phyloP scores from a whole-genome alignment of 352 stramenopile species.

The Globisporangium parvum region DNA sequence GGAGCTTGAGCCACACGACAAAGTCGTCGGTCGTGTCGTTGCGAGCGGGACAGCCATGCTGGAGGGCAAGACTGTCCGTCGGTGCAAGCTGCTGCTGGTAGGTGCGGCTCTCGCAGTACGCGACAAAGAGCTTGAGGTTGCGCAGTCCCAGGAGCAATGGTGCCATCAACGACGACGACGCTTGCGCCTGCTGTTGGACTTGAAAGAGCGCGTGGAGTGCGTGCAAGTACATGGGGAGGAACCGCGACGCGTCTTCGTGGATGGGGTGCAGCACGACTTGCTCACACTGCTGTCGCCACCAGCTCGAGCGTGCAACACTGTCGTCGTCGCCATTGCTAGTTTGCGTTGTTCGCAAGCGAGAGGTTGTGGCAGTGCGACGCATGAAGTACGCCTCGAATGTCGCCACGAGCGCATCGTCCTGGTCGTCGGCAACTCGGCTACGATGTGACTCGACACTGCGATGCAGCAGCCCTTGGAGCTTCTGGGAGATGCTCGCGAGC shows the following conservation, averaged over 20 bases:
- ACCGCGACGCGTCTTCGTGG: slow-evolving; percentile 25
- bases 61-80: not conserved
- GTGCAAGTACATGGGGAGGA: slow-evolving; percentile 42
- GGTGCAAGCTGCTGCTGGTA: not conserved
- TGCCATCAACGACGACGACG: slow-evolving; percentile 12
- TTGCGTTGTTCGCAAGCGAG: not conserved
- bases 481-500: slow-evolving; percentile 14
- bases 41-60: not conserved
- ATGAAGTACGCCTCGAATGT: slow-evolving; percentile 32
- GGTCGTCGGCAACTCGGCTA: slow-evolving; percentile 7
- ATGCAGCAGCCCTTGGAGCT: slow-evolving; percentile 16
- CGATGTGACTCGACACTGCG: not conserved
- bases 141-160: slow-evolving; percentile 30
- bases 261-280: slow-evolving; percentile 24
- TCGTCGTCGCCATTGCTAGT: slow-evolving; percentile 14
- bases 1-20: slow-evolving; percentile 29
- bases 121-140: slow-evolving; percentile 33
- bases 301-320: not conserved
- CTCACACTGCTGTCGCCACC: slow-evolving; percentile 13
- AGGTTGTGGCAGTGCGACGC: no score
- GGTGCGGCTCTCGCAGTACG: slow-evolving; percentile 10
- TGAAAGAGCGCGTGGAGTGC: slow-evolving; percentile 50
- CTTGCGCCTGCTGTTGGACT: slow-evolving; percentile 26
- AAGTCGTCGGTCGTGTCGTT: slow-evolving; percentile 10
- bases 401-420: slow-evolving; percentile 22